Evolutionary conservation across 805 yeast genomes (phyloP).

Genomic region (Lipomyces spencermartinsiae): DNA sequence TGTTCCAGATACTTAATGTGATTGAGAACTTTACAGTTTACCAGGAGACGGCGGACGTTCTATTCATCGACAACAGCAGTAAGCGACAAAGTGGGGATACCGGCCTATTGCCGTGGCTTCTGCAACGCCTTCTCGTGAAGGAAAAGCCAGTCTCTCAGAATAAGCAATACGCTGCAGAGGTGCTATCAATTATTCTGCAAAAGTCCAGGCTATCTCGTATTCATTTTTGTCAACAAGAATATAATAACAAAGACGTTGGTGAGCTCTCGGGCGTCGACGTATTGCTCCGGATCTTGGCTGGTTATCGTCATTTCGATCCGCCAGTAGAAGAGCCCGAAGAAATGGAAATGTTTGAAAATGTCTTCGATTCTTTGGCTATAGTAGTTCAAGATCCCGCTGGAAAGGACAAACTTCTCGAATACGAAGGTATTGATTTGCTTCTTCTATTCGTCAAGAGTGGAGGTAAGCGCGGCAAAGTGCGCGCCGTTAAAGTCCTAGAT

Average conservation of each 20-base stretch:
- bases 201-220: slow-evolving; percentile 21
- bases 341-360: slow-evolving; percentile 37
- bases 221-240: slow-evolving; percentile 14
- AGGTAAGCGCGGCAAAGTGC: slow-evolving; percentile 33
- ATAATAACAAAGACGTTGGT: slow-evolving; percentile 14
- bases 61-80: slow-evolving; percentile 15
- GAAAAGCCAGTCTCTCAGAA: slow-evolving; percentile 36
- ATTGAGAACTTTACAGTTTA: slow-evolving; percentile 34
- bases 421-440: slow-evolving; percentile 39
- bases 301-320: slow-evolving; percentile 34
- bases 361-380: slow-evolving; percentile 35
- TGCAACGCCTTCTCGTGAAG: slow-evolving; percentile 28
- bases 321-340: slow-evolving; percentile 33
- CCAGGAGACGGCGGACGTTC: slow-evolving; percentile 21
- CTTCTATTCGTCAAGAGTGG: slow-evolving; percentile 30
- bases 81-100: slow-evolving; percentile 18
- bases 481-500: slow-evolving; percentile 34
- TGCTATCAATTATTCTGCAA: slow-evolving; percentile 37
- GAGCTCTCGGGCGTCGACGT: slow-evolving; percentile 35
- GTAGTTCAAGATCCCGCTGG: slow-evolving; percentile 35
- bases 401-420: slow-evolving; percentile 31
- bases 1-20: slow-evolving; percentile 33
- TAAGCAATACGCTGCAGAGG: slow-evolving; percentile 39
- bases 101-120: slow-evolving; percentile 36
- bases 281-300: slow-evolving; percentile 32